Evolutionary conservation across 495 filamentous ascomycete species (phyloP), one percentile per base, ranked within the genome.

Genomic region (Trichoderma erinaceum): DNA sequence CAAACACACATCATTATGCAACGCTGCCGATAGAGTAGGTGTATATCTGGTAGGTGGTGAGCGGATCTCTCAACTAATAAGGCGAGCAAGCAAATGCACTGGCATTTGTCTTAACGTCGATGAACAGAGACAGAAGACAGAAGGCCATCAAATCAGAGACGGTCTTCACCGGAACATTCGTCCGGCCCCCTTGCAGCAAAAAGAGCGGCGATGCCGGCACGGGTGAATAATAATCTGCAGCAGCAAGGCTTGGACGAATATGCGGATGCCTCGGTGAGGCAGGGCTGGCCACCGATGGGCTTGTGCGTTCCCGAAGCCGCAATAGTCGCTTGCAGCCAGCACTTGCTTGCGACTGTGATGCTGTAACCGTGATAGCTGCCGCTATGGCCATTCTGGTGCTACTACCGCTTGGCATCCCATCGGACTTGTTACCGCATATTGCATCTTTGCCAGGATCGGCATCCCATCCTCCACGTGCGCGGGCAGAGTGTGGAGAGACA

Each of bases 191-290:
- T 38, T 21, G 18, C 18, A 52, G 48, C 48, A n/a, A 18, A n/a
- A n/a, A 52, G 48, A 52, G 48, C 48, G 48, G 48, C 48, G 48
- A n/a, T 52, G 48, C 48, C 48, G 48, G 48, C n/a, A 52, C 48
- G 48, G n/a, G n/a, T 38, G 35, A 38, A 38, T 38, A 38, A 38
- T 38, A 38, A n/a, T 18, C 48, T 52, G 48, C 18, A 18, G 18
- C 48, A 21, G 48, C 18, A 15, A 16, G 44, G 44, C 44, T 16
- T 48, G 44, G 18, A 4, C 15, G 44, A 15, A 15, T 48, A 11
- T 15, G 44, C 18, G 44, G 18, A 52, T 18, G 18, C 16, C n/a
- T 52, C 48, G 48, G 48, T 52, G 48, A 52, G 18, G n/a, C 48
- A 7, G 48, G 48, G 48, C 48, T 52, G 48, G 48, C 16, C 48